phyloP scores from a whole-genome alignment of 2,329 filamentous ascomycete species.

The Diaporthe caulivora region DNA sequence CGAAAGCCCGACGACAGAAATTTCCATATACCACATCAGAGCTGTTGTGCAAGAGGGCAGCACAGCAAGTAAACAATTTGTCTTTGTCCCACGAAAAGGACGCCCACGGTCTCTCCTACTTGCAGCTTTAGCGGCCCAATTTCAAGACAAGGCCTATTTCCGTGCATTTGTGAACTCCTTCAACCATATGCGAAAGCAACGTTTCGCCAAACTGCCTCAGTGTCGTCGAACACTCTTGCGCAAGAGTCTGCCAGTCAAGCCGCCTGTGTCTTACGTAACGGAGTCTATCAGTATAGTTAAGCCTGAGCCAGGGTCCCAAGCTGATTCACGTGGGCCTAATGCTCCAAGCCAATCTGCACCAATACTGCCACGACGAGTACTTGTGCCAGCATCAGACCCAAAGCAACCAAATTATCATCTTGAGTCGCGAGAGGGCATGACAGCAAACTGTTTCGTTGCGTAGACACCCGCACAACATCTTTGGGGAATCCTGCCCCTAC shows the following conservation, averaged over 20 bases:
- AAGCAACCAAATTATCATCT: not conserved
- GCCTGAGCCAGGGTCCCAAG: not conserved
- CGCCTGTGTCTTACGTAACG: slow-evolving; percentile 22
- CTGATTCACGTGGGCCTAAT: not conserved
- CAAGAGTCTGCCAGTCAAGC: not conserved
- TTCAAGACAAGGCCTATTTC: not conserved
- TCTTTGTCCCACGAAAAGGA: slow-evolving; percentile 14
- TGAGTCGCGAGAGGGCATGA: not conserved
- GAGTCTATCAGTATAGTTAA: not conserved
- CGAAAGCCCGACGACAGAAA: slow-evolving; percentile 7
- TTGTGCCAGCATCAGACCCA: not conserved
- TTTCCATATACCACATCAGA: slow-evolving; percentile 35
- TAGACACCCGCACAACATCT: not conserved
- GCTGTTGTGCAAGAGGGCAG: slow-evolving; percentile 33
- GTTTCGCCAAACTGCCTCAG: not conserved
- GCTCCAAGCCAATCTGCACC: not conserved
- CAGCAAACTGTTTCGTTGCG: not conserved
- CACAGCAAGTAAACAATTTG: slow-evolving; percentile 29
- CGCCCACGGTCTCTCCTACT: not conserved
- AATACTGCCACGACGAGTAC: not conserved
- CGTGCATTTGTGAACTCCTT: not conserved
- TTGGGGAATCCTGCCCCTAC: not conserved
- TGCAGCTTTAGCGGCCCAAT: not conserved
- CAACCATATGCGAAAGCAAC: no score
- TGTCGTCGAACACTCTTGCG: not conserved